phyloP scores from a whole-genome alignment of 129 eudicot genomes.

The Arctium lappa region DNA sequence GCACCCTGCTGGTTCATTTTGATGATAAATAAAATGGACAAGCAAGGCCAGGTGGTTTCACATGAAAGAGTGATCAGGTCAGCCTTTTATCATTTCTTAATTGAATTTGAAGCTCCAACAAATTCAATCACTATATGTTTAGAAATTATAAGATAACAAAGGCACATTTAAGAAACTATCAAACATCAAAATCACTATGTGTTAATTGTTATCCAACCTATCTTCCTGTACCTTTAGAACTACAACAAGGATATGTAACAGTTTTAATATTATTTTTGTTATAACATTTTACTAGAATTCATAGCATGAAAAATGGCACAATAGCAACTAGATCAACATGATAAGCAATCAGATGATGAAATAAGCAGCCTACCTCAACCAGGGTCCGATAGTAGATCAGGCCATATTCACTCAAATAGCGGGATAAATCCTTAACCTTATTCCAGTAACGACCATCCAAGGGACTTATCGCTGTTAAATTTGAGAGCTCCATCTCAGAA shows the following conservation, averaged over 20 bases:
- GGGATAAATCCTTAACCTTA: constrained; percentile 79
- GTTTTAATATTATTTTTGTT: background rate
- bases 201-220: background rate
- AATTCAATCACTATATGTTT: background rate
- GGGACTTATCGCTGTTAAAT: constrained; percentile 72
- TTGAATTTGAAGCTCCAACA: background rate
- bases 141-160: background rate
- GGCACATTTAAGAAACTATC: background rate
- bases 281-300: background rate
- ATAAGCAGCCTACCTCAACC: constrained; percentile 60
- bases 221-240: background rate
- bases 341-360: background rate
- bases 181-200: background rate
- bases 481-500: constrained; percentile 58
- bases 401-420: constrained; percentile 83
- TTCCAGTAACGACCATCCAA: constrained; percentile 88
- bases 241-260: background rate
- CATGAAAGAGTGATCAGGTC: too few species aligned
- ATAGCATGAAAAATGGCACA: background rate
- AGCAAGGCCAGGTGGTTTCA: too few species aligned
- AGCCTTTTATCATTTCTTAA: too few species aligned
- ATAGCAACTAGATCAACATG: background rate
- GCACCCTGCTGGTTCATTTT: background rate
- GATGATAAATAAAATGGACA: background rate
- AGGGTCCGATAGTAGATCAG: constrained; percentile 69